phyloP scores from a whole-genome alignment of 768 basidiomycete genomes.

The Leccinum subgranulosum region DNA sequence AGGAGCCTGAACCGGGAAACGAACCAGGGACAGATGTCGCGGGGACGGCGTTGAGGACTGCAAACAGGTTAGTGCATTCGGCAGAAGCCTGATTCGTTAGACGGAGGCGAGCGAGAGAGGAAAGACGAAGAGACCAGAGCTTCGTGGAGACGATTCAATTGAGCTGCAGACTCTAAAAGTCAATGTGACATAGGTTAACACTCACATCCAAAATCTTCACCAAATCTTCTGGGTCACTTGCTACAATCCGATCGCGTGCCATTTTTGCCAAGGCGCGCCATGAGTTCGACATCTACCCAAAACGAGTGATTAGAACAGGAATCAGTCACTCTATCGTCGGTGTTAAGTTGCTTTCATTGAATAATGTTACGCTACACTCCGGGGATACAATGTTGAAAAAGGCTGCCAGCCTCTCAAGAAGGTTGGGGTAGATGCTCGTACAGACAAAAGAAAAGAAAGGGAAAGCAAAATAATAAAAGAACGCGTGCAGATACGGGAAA shows the following conservation, averaged over 20 bases:
- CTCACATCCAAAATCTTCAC: slow-evolving; percentile 64
- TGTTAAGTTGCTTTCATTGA: neutral
- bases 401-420: slow-evolving; percentile 7
- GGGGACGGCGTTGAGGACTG: slow-evolving; percentile 59
- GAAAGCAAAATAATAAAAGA: slow-evolving; percentile 20
- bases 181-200: neutral
- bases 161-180: neutral
- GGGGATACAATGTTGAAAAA: slow-evolving; percentile 22
- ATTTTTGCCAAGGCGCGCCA: slow-evolving; percentile 84
- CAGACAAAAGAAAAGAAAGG: slow-evolving; percentile 19
- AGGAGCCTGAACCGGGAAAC: slow-evolving; percentile 40
- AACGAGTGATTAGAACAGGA: slow-evolving; percentile 10
- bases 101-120: slow-evolving; percentile 73
- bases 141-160: slow-evolving; percentile 27
- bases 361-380: slow-evolving; percentile 20
- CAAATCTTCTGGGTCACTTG: slow-evolving; percentile 66
- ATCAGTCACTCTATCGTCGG: neutral
- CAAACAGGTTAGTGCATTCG: slow-evolving; percentile 78
- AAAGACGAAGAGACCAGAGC: slow-evolving; percentile 84
- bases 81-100: slow-evolving; percentile 86
- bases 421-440: slow-evolving; percentile 16
- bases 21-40: slow-evolving; percentile 50
- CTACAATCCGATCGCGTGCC: slow-evolving; percentile 76
- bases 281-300: slow-evolving; percentile 75
- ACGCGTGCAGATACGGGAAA: slow-evolving; percentile 20